phyloP scores from a whole-genome alignment of 371 early-diverging fungal genomes.

The Conidiobolus incongruus region DNA sequence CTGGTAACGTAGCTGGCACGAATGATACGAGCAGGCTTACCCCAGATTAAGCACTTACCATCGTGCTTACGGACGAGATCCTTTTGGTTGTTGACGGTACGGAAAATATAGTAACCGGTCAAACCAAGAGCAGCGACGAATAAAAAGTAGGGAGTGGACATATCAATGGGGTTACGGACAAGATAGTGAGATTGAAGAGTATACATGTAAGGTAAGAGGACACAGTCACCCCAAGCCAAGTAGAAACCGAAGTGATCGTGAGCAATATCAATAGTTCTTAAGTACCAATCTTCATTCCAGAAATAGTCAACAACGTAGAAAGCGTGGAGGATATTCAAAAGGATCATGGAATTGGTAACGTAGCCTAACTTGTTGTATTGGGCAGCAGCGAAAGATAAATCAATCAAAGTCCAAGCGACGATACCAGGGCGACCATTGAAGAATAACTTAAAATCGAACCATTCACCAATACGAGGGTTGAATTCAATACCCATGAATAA shows the following conservation, averaged over 20 bases:
- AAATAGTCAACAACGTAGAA: constrained; percentile 60
- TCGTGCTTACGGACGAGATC: constrained; percentile 36
- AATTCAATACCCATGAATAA: constrained; percentile 56
- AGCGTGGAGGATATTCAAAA: constrained; percentile 41
- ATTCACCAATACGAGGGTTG: constrained; percentile 50
- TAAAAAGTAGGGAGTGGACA: constrained; percentile 18
- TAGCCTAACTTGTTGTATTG: constrained; percentile 42
- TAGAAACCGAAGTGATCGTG: constrained; percentile 64
- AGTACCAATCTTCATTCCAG: constrained; percentile 65
- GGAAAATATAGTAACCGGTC: constrained; percentile 54
- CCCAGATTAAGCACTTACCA: constrained; percentile 56
- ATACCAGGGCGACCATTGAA: constrained; percentile 68
- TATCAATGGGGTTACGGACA: constrained; percentile 38
- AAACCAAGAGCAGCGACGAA: constrained; percentile 21
- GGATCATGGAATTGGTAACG: constrained; percentile 53
- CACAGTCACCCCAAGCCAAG: constrained; percentile 61
- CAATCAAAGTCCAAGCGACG: constrained; percentile 58
- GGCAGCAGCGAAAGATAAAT: constrained; percentile 38
- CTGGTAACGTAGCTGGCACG: constrained; percentile 38
- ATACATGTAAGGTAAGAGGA: constrained; percentile 62
- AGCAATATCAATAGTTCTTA: constrained; percentile 45
- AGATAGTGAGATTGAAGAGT: constrained; percentile 59
- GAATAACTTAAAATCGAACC: constrained; percentile 65
- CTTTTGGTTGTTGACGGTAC: constrained; percentile 59
- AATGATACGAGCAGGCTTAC: constrained; percentile 41